Evolutionary conservation across 257 asterid species (phyloP), one percentile per base, ranked within the genome.

Genomic region (Vinca minor): DNA sequence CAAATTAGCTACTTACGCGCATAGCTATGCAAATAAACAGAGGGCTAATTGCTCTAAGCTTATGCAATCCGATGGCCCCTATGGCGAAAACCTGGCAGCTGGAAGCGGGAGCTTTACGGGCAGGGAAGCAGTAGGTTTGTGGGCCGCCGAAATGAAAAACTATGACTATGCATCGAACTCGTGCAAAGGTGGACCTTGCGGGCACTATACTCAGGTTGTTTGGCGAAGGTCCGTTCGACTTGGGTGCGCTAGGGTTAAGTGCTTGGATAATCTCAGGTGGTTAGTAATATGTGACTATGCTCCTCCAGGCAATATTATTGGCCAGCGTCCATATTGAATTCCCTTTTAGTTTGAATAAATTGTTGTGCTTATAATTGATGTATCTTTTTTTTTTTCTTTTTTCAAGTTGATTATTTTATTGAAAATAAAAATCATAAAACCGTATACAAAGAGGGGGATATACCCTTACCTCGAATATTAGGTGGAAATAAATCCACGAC

Each of bases 11-110:
- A 39, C 61, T 34, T 82, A 45, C 8, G 85, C 83, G 26, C 76
- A 35, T 4, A 77, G 52, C 63, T 82, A 84, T 29, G 91, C 69
- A 0, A 75, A 70, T 20, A 35, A 45, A 8, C 74, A 79, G 64
- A 2, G 57, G 1, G 70, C 82, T 0, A 80, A 77, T 4, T 84
- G 87, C 74, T 68, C 76, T 34, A 59, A 8, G 6, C 31, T 84
- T 14, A 65, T 66, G 1, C 82, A 84, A 7, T 84, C 90, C 0
- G 39, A 53, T 29, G 76, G 69, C 0, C 75, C 72, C 2, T 77
- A 74, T 11, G 85, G 82, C 0, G 87, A 81, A 68, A 84, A 84
- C 31, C 66, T 84, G 0, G 84, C 85, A 26, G 59, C 53, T 26
- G 82, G 82, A 8, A 10, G 28, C 0, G 72, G 73, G 0, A 67